These are phyloP conservation scores for Linum lewisii DNA, from an alignment of 345 rosid species.

Conservation along the genomic window DNA sequence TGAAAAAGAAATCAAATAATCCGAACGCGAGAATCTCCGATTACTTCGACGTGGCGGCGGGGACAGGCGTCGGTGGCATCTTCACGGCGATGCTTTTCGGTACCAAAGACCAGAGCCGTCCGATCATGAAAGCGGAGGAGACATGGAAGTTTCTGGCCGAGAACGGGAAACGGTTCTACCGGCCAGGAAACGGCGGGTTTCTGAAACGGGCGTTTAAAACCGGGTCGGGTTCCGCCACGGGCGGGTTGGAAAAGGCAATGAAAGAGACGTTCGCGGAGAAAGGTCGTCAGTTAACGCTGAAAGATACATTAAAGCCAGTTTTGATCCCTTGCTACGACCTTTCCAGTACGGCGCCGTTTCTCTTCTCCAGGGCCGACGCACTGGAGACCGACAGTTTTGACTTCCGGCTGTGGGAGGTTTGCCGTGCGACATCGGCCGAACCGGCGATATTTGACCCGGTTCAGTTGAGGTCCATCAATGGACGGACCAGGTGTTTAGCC, in stretches of 20 bases:
- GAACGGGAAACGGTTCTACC: constrained; percentile 52
- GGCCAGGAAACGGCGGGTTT: constrained; percentile 23
- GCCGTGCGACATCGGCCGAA: constrained; percentile 89
- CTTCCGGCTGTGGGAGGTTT: constrained; percentile 81
- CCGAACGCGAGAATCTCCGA: constrained; percentile 88
- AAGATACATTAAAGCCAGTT: constrained; percentile 86
- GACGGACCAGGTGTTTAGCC: constrained; percentile 69
- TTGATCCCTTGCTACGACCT: constrained; percentile 88
- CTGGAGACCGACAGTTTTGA: constrained; percentile 79
- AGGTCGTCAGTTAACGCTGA: constrained; percentile 46
- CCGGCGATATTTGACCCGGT: constrained; percentile 71
- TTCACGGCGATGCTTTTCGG: constrained; percentile 89
- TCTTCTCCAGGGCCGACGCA: constrained; percentile 97
- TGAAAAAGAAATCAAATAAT: constrained; percentile 69
- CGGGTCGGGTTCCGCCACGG: constrained; percentile 32
- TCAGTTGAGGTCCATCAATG: constrained; percentile 57
- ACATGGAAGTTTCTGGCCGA: constrained; percentile 84
- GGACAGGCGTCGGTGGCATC: constrained; percentile 83
- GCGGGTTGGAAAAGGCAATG: constrained; percentile 52
- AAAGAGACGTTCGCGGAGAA: constrained; percentile 54
- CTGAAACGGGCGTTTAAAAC: constrained; percentile 43
- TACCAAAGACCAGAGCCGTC: constrained; percentile 57
- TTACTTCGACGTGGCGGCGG: constrained; percentile 88
- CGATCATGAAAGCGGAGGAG: constrained; percentile 72
- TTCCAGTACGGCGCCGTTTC: constrained; percentile 72